A percentile compares a stretch with the other conserved stretches of the same genome.
These are phyloP conservation scores for Phytophthora capsici DNA, from an alignment of 352 stramenopile species.

Conservation along the genomic window DNA sequence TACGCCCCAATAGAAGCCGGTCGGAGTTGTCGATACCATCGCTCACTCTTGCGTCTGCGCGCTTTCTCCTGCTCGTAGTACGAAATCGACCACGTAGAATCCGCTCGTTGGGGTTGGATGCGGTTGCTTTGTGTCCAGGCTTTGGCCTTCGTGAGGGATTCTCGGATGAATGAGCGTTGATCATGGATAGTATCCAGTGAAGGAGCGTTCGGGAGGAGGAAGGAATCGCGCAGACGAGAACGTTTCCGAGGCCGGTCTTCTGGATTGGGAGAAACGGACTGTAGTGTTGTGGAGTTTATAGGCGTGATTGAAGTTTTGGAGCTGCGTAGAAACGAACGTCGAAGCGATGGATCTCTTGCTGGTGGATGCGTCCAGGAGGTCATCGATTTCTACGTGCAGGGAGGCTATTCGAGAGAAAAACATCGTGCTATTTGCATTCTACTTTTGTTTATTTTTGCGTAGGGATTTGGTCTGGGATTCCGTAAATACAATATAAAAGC, in stretches of 20 bases:
- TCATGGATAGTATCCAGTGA: not conserved
- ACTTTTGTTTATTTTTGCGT: too few species aligned
- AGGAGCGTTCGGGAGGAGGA: not conserved
- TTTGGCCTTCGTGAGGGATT: slow-evolving; percentile 15
- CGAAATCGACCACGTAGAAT: slow-evolving; percentile 22
- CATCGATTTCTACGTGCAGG: slow-evolving; percentile 8
- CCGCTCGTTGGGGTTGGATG: slow-evolving; percentile 17
- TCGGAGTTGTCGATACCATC: slow-evolving; percentile 29
- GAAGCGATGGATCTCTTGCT: not conserved
- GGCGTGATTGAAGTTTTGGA: not conserved
- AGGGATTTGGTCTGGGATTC: too few species aligned
- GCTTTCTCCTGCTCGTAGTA: slow-evolving; percentile 32
- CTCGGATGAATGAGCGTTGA: slow-evolving; percentile 10
- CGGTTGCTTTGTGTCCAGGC: slow-evolving; percentile 5
- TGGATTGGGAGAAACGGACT: not conserved
- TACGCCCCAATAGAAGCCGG: slow-evolving; percentile 31
- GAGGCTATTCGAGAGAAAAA: too few species aligned
- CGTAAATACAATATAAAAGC: too few species aligned
- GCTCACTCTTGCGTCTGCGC: slow-evolving; percentile 2
- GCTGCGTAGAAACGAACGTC: not conserved
- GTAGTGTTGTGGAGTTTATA: not conserved
- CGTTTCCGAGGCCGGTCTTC: not conserved
- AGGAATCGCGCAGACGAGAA: not conserved
- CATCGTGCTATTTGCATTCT: too few species aligned
- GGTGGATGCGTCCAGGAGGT: slow-evolving; percentile 4